These are phyloP conservation scores for Globisporangium recalcitrans DNA, from an alignment of 352 stramenopile genomes.

Conservation along the genomic window DNA sequence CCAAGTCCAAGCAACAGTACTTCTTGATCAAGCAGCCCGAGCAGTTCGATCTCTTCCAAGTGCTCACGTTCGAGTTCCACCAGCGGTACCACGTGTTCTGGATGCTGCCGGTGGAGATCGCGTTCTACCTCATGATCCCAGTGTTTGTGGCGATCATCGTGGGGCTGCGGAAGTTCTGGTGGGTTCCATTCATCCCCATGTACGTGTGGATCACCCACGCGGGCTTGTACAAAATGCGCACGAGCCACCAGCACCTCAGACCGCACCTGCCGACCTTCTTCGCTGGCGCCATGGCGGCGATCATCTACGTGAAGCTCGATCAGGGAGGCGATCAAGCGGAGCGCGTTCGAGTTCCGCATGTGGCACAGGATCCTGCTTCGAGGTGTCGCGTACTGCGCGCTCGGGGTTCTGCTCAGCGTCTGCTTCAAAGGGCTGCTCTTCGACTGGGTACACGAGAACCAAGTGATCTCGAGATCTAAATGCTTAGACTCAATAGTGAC, in stretches of 20 bases:
- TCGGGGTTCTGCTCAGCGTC: conserved; percentile 29
- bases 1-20: conserved; percentile 22
- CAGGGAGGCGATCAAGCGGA: conserved; percentile 15
- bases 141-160: conserved; percentile 19
- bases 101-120: conserved; percentile 45
- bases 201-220: conserved; percentile 7
- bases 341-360: conserved; percentile 20
- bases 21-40: conserved; percentile 19
- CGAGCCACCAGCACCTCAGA: conserved; percentile 22
- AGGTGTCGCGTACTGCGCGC: conserved; percentile 12
- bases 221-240: conserved; percentile 17
- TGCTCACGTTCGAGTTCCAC: conserved; percentile 24
- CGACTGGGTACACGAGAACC: conserved; percentile 4
- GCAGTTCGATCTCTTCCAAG: conserved; percentile 26
- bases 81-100: conserved; percentile 36
- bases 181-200: conserved; percentile 16
- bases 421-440: conserved; percentile 28
- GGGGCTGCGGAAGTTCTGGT: conserved; percentile 15
- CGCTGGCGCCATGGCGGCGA: conserved; percentile 29
- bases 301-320: conserved; percentile 26
- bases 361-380: conserved; percentile 13
- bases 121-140: conserved; percentile 34
- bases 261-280: conserved; percentile 34
- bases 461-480: conserved; percentile 2
- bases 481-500: too few relatives aligned